phyloP scores from a whole-genome alignment of 805 yeast genomes.

The Zygotorulaspora florentina region DNA sequence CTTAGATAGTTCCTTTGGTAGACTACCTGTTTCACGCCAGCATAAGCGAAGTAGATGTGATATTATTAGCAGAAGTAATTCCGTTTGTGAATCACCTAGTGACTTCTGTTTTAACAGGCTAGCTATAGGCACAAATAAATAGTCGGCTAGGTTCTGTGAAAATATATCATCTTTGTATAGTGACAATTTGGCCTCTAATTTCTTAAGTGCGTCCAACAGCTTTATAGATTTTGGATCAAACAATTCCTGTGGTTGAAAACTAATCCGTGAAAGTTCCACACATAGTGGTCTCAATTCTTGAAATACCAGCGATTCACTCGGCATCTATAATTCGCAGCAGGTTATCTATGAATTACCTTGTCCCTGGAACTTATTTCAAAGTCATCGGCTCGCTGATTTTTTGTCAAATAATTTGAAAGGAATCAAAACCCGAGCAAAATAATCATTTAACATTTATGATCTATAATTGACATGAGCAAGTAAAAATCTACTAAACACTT shows the following conservation, averaged over 20 bases:
- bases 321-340: slow-evolving; percentile 1
- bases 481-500: too few species aligned
- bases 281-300: slow-evolving; percentile 40
- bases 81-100: slow-evolving; percentile 46
- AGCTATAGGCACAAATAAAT: slow-evolving; percentile 57
- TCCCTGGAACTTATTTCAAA: too few species aligned
- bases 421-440: neutral
- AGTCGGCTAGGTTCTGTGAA: slow-evolving; percentile 50
- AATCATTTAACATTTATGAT: too few species aligned
- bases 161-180: slow-evolving; percentile 17
- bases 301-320: slow-evolving; percentile 17
- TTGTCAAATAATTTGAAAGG: neutral
- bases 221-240: slow-evolving; percentile 34
- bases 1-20: slow-evolving; percentile 38
- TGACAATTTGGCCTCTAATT: slow-evolving; percentile 30
- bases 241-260: slow-evolving; percentile 39
- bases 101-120: slow-evolving; percentile 46
- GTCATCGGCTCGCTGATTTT: too few species aligned
- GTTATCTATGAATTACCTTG: too few species aligned
- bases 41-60: slow-evolving; percentile 42
- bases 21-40: slow-evolving; percentile 42
- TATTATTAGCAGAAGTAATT: slow-evolving; percentile 44
- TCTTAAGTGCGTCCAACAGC: slow-evolving; percentile 34
- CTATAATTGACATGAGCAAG: too few species aligned
- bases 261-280: slow-evolving; percentile 41